Percentiles rank a stretch among this genome's conserved stretches.
These are phyloP conservation scores for Pseudozyma sp. DNA, from an alignment of 1,284 basidiomycete species.

Conservation along the genomic window DNA sequence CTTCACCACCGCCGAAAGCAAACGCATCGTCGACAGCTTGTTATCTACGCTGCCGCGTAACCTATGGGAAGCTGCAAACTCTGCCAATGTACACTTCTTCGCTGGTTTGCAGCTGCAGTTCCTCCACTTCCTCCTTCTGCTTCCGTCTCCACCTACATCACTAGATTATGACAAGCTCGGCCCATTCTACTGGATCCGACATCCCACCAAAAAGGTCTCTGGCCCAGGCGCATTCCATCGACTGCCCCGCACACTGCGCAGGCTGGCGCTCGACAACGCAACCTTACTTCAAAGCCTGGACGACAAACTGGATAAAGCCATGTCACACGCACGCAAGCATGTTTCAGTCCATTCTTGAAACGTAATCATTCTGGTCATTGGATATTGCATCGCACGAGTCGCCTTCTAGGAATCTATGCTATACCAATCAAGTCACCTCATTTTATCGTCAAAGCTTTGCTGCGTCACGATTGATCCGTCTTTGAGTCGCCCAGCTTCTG, in stretches of 20 bases:
- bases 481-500: slow-evolving; percentile 30
- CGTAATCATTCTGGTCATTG: neutral
- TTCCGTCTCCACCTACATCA: slow-evolving; percentile 18
- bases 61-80: slow-evolving; percentile 34
- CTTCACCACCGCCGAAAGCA: slow-evolving; percentile 12
- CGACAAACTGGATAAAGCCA: slow-evolving; percentile 32
- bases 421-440: slow-evolving; percentile 1
- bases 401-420: too few relatives aligned
- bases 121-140: slow-evolving; percentile 35
- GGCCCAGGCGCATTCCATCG: slow-evolving; percentile 28
- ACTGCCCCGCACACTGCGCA: slow-evolving; percentile 21
- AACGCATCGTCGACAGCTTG: slow-evolving; percentile 20
- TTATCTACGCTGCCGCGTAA: slow-evolving; percentile 30
- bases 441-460: neutral
- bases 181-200: slow-evolving; percentile 43
- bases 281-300: slow-evolving; percentile 16
- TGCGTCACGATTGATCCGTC: neutral
- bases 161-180: slow-evolving; percentile 28
- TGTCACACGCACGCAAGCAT: slow-evolving; percentile 19
- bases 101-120: slow-evolving; percentile 33
- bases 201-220: slow-evolving; percentile 32
- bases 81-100: slow-evolving; percentile 11
- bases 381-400: neutral
- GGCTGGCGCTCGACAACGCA: slow-evolving; percentile 34
- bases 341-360: slow-evolving; percentile 2